Evolutionary conservation across 2,329 filamentous ascomycete genomes (phyloP), one percentile per base, ranked within the genome.

Genomic region (Scleromitrula shiraiana): DNA sequence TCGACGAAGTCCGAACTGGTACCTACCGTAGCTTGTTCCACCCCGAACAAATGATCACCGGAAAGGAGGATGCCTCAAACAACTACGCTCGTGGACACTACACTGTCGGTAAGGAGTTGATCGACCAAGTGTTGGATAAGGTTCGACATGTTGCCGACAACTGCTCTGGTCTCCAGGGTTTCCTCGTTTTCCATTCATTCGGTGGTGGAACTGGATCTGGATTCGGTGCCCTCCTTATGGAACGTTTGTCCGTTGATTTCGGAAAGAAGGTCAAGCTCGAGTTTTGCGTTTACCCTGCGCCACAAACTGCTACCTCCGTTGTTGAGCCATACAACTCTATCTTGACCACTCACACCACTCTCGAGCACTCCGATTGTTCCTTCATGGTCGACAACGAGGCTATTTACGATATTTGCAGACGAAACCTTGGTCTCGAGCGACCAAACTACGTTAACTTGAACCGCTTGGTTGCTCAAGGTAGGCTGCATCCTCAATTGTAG

Each of bases 1-100:
- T 83, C 59, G 80, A 83, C 60, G 80, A 83, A 65, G 81, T 83
- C 65, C 76, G 79, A 51, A 80, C 76, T 51, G 80, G 80, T 56
- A 56, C 67, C 55, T 82, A 81, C 67, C 74, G 77, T 56, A 71
- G 78, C 56, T 71, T 83, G 44, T 83, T 82, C 68, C 80, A 83
- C 64, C 80, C 80, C 17, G 79, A 83, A 63, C 68, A 78, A 56
- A 68, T 83, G 68, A 76, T 83, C 58, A 82, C 76, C 63, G 80
- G 80, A 59, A 83, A 83, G 67, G 80, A 83, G 64, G 80, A 83
- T 68, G 80, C 80, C 51, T 78, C 80, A 58, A 83, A 83, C 65
- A 83, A 83, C 68, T 83, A 83, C 68, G 80, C 80, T 55, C 75
- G 80, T 67, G 80, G 80, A 52, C 80, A 83, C 67, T 83, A 83